A percentile compares a stretch with the other conserved stretches of the same genome.
Evolutionary conservation across 2,329 filamentous ascomycete species (phyloP).

Genomic region (Phyllachora maydis): DNA sequence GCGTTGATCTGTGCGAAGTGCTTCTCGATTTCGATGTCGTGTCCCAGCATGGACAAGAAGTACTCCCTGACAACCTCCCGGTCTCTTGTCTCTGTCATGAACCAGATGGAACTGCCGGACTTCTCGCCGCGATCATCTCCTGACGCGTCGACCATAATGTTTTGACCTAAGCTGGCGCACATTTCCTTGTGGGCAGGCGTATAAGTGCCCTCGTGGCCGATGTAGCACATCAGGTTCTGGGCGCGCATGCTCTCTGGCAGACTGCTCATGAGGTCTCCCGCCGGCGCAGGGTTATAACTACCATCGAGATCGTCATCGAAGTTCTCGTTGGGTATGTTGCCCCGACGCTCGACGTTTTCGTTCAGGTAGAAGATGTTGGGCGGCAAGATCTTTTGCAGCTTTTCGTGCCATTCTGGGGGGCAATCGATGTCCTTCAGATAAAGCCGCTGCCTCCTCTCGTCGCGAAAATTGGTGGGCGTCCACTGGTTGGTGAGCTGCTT

Average conservation of each 20-base stretch:
- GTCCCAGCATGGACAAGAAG: constrained; percentile 78
- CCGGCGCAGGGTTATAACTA: constrained; percentile 39
- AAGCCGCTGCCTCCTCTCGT: constrained; percentile 63
- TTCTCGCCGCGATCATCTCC: constrained; percentile 51
- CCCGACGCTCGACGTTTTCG: constrained; percentile 39
- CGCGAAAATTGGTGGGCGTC: constrained; percentile 52
- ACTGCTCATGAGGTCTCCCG: constrained; percentile 89
- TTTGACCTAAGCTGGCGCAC: constrained; percentile 90
- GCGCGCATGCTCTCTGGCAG: constrained; percentile 74
- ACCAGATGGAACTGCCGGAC: constrained; percentile 85
- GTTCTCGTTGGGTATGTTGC: constrained; percentile 3
- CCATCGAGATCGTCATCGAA: constrained; percentile 12
- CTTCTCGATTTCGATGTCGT: constrained; percentile 92
- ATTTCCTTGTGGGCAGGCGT: constrained; percentile 92
- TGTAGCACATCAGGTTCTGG: constrained; percentile 94
- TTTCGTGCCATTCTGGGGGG: constrained; percentile 66
- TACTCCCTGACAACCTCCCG: constrained; percentile 81
- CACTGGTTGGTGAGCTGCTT: constrained; percentile 67
- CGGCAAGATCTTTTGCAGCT: constrained; percentile 59
- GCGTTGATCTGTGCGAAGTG: constrained; percentile 92
- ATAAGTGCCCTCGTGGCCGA: constrained; percentile 92
- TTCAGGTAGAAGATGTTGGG: constrained; percentile 79
- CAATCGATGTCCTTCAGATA: constrained; percentile 98
- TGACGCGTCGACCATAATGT: constrained; percentile 94
- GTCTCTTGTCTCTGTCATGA: constrained; percentile 95